A percentile compares a stretch with the other conserved stretches of the same genome.
Evolutionary conservation across 805 yeast genomes (phyloP).

Genomic region (Pichia kluyveri): DNA sequence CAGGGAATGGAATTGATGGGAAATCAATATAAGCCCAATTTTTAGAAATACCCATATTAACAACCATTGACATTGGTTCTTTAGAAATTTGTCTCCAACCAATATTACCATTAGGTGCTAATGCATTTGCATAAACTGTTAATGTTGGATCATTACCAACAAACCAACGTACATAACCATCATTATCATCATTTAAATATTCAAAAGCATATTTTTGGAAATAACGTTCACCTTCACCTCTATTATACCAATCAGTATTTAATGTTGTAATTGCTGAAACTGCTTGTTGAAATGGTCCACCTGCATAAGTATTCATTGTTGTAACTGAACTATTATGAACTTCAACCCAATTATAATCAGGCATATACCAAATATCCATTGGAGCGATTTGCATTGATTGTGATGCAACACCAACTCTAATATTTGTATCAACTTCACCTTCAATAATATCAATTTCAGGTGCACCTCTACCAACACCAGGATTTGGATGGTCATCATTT

Average conservation of each 20-base stretch:
- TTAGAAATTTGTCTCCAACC: constrained; percentile 73
- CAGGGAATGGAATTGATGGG: constrained; percentile 74
- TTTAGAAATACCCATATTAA: constrained; percentile 85
- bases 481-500: constrained; percentile 81
- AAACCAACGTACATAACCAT: constrained; percentile 79
- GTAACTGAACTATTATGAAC: constrained; percentile 63
- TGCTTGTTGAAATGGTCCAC: constrained; percentile 94
- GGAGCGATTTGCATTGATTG: constrained; percentile 94
- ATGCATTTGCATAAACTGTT: constrained; percentile 62
- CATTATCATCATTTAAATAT: constrained; percentile 57
- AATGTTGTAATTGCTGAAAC: constrained; percentile 74
- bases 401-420: constrained; percentile 62
- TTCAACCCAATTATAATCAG: constrained; percentile 76
- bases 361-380: constrained; percentile 87
- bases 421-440: constrained; percentile 58
- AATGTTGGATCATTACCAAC: constrained; percentile 75
- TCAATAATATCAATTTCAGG: constrained; percentile 92
- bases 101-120: constrained; percentile 87
- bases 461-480: constrained; percentile 86
- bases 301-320: constrained; percentile 77
- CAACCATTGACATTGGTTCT: constrained; percentile 86
- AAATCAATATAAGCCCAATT: constrained; percentile 94
- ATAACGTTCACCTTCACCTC: constrained; percentile 37
- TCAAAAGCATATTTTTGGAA: constrained; percentile 77
- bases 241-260: constrained; percentile 76